Evolutionary conservation across 1,139 yeast species (phyloP).

Genomic region (Taiozyma sp.): DNA sequence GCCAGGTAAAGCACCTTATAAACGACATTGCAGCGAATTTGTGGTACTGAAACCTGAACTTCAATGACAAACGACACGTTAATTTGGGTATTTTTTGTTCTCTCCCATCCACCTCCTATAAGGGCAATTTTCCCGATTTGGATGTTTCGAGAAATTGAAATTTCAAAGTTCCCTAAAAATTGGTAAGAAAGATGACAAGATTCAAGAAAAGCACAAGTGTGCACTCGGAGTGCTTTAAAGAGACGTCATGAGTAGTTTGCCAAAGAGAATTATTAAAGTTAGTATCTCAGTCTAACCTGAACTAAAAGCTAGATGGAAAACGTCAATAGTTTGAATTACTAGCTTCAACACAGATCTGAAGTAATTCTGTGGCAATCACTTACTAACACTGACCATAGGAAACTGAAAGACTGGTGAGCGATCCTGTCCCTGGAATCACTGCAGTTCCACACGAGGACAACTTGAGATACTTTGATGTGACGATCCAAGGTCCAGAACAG

Average conservation of each 20-base stretch:
- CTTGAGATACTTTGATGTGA: conserved; percentile 82
- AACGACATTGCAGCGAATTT: conserved; percentile 8
- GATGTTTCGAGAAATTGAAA: neutral
- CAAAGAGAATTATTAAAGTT: conserved; percentile 85
- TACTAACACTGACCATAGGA: conserved; percentile 39
- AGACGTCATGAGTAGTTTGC: conserved; percentile 55
- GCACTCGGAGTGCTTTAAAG: neutral
- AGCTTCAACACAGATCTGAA: neutral
- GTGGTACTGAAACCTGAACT: neutral
- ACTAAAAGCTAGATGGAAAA: neutral
- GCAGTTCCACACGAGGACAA: conserved; percentile 94
- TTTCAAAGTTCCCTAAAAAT: neutral
- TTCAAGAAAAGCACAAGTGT: neutral
- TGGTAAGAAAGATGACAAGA: neutral
- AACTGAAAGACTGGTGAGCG: conserved; percentile 86
- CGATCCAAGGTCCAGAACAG: conserved; percentile 85
- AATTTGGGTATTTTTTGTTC: neutral
- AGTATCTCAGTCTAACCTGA: conserved; percentile 17
- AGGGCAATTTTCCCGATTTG: neutral
- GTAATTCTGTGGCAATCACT: neutral
- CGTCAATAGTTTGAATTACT: neutral
- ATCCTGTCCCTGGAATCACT: conserved; percentile 94
- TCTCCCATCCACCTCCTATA: neutral
- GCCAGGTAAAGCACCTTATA: conserved; percentile 9
- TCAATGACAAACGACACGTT: neutral